phyloP scores from a whole-genome alignment of 805 yeast genomes.

The Ogataea pignaliae region DNA sequence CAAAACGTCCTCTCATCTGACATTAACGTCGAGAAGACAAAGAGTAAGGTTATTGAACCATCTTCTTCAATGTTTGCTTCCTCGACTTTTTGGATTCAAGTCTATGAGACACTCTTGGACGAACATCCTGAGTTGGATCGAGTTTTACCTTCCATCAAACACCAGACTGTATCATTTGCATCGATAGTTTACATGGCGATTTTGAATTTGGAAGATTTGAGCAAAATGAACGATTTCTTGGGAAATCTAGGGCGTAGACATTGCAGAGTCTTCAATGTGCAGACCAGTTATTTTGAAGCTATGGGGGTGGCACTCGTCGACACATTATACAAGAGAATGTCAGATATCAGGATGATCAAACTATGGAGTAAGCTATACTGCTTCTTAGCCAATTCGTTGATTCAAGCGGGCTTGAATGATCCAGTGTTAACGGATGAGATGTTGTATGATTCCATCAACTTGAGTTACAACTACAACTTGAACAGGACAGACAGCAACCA shows the following conservation, averaged over 20 bases:
- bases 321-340: slow-evolving; percentile 52
- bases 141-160: slow-evolving; percentile 60
- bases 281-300: slow-evolving; percentile 52
- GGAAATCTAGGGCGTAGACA: slow-evolving; percentile 62
- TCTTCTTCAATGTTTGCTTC: slow-evolving; percentile 36
- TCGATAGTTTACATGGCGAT: slow-evolving; percentile 63
- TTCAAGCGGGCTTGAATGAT: slow-evolving; percentile 21
- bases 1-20: slow-evolving; percentile 2
- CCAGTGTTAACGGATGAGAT: slow-evolving; percentile 12
- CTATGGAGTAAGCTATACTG: slow-evolving; percentile 28
- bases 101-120: slow-evolving; percentile 55
- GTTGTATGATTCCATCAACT: slow-evolving; percentile 6
- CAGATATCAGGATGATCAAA: slow-evolving; percentile 11
- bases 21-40: slow-evolving; percentile 3
- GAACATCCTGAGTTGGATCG: slow-evolving; percentile 51
- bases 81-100: slow-evolving; percentile 62
- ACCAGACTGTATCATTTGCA: slow-evolving; percentile 68
- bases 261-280: slow-evolving; percentile 59
- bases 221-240: slow-evolving; percentile 48
- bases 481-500: not conserved
- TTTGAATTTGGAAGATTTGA: slow-evolving; percentile 50
- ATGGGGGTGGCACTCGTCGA: slow-evolving; percentile 62
- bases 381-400: slow-evolving; percentile 28
- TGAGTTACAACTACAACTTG: slow-evolving; percentile 2
- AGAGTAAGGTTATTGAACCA: slow-evolving; percentile 4